Base-by-base conservation (phyloP, 306 rosid species). In the Dryas alaskensis region DNA sequence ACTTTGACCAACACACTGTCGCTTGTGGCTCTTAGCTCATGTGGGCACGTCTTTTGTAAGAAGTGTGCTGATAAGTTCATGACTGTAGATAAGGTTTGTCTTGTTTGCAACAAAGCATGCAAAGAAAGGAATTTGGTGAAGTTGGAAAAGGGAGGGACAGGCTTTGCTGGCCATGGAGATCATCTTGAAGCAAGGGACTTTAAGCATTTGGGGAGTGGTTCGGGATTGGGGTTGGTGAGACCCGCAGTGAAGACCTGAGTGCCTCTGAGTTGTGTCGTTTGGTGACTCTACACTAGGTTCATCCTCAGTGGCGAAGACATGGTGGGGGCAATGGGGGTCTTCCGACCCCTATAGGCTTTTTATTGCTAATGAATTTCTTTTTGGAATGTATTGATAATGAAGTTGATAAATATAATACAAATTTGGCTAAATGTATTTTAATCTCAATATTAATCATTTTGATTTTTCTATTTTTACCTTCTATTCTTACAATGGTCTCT, bases 171-270 rank as follows among this genome's bases (percentile, higher is more conserved):
- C 71, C 99, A 94, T 9, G 99, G 84, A 0, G 96, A 94, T 76
- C 77, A 90, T 82, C 99, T 94, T 73, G 88, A 95, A 81, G 99
- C 98, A 42, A 92, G 57, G 62, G 97, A 92, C 70, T 94, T 89
- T 75, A 92, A 92, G 90, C 99, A 94, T 79, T 88, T 94, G 90
- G 99, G 99, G 57, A 95, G 99, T 50, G 99, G 99, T 27, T 67
- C 83, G n/a, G 99, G 99, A 62, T 80, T 95, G 80, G 99, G 98
- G 44, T 79, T 95, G 81, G 97, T 92, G 52, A 88, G 99, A 65
- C 99, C 98, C 27, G 88, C 99, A 4, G 88, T 44, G 64, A 94
- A 94, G 81, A 92, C 99, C 57, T 92, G 73, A 88, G 37, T 31
- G 37, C 61, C 39, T 45, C 3, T 0, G 12, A 8, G 10, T 72